Conservation (phyloP, 2,329 filamentous ascomycete genomes). For the Seiridium unicorne region DNA sequence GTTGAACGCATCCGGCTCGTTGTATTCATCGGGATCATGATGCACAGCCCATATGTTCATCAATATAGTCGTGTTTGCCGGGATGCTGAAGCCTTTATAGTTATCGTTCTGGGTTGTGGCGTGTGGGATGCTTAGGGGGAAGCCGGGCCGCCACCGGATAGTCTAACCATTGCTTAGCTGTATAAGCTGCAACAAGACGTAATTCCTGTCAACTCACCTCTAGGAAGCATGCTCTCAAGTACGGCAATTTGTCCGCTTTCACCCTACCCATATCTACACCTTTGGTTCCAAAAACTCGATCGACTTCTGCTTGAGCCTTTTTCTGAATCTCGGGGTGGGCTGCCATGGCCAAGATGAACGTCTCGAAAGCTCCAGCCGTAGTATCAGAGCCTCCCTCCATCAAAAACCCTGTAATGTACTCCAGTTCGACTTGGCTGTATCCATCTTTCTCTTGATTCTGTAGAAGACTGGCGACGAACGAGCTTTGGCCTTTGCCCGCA, state of each 20-base stretch:
- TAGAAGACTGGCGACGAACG: conserved; percentile 13
- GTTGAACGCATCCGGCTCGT: conserved; percentile 14
- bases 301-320: conserved; percentile 37
- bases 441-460: not conserved
- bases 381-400: conserved; percentile 43
- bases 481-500: conserved; percentile 9
- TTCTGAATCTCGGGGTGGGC: conserved; percentile 39
- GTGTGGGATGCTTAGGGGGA: conserved; percentile 32
- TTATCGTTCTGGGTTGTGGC: conserved; percentile 38
- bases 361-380: conserved; percentile 36
- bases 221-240: conserved; percentile 40
- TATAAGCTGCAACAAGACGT: not conserved
- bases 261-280: conserved; percentile 34
- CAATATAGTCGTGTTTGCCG: conserved; percentile 41
- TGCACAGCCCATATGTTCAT: conserved; percentile 37
- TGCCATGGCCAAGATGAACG: conserved; percentile 46
- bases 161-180: conserved; percentile 6
- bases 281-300: conserved; percentile 36
- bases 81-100: conserved; percentile 44
- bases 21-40: conserved; percentile 14
- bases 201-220: conserved; percentile 25
- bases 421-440: conserved; percentile 16
- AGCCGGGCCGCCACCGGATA: conserved; percentile 17
- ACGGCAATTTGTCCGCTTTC: conserved; percentile 37
- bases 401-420: conserved; percentile 32